Percentiles rank a stretch among this genome's conserved stretches.
Conservation (phyloP, 108 stramenopile species). For the Fragilaria radians region DNA sequence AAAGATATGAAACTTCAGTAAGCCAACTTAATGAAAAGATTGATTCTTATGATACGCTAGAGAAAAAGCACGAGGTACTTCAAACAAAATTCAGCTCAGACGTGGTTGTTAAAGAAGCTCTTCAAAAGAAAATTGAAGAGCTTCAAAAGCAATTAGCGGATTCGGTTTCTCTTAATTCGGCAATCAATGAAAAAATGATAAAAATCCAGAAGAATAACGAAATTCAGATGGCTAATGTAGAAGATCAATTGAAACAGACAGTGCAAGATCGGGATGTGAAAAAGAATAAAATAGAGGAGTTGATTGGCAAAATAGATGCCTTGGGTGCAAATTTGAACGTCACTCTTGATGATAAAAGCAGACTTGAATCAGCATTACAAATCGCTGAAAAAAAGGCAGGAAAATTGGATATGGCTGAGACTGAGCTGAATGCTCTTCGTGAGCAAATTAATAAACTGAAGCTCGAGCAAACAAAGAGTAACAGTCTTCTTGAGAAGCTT, state of each 20-base stretch:
- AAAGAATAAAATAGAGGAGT: conserved; percentile 62
- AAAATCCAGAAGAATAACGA: conserved; percentile 50
- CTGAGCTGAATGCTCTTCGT: conserved; percentile 50
- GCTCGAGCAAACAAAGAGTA: conserved; percentile 66
- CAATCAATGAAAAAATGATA: conserved; percentile 33
- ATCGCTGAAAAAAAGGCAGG: conserved; percentile 47
- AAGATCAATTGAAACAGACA: conserved; percentile 32
- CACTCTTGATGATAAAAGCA: conserved; percentile 64
- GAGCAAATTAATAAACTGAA: conserved; percentile 73
- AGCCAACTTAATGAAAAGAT: conserved; percentile 28
- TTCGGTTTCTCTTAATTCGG: conserved; percentile 26
- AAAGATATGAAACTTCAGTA: conserved; percentile 25
- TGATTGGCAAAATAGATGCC: conserved; percentile 55
- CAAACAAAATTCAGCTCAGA: conserved; percentile 39
- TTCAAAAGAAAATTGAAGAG: conserved; percentile 38
- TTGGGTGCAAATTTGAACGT: conserved; percentile 50
- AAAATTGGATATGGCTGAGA: conserved; percentile 51
- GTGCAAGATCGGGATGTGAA: conserved; percentile 24
- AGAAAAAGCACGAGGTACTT: conserved; percentile 40
- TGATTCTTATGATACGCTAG: conserved; percentile 23
- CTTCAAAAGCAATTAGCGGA: conserved; percentile 38
- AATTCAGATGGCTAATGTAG: conserved; percentile 17
- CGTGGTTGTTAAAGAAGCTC: conserved; percentile 20
- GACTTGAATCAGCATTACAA: conserved; percentile 45
- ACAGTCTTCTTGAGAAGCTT: conserved; percentile 54